phyloP scores from a whole-genome alignment of 176 grass and related monocot genomes.

The Saccharum officinarum region DNA sequence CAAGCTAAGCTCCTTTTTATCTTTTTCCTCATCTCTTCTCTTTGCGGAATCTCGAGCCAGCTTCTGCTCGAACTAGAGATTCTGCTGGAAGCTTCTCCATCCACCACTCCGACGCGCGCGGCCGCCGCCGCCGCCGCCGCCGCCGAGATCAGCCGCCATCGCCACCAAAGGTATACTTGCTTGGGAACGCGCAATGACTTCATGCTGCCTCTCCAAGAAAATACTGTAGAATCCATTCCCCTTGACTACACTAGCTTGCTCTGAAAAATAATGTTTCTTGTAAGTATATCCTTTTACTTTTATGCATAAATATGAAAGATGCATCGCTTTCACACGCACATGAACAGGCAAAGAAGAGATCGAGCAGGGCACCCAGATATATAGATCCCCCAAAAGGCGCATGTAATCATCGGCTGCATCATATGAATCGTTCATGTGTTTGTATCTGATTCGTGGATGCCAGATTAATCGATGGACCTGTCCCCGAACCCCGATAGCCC shows the following conservation, averaged over 20 bases:
- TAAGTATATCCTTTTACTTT: not conserved
- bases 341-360: not conserved
- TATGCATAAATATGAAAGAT: not conserved
- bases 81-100: conserved; percentile 3
- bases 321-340: conserved; percentile 26
- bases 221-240: conserved; percentile 4
- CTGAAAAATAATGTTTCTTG: conserved; percentile 16
- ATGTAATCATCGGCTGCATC: conserved; percentile 30
- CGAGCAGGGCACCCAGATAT: conserved; percentile 9
- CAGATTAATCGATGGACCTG: conserved; percentile 49
- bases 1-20: not conserved
- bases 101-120: not conserved
- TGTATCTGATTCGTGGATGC: not conserved
- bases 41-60: conserved; percentile 23
- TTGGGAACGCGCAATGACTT: not conserved
- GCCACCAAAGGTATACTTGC: conserved; percentile 1
- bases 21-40: not conserved
- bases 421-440: conserved; percentile 2
- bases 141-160: conserved; percentile 15
- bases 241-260: not conserved
- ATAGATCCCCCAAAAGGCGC: conserved; percentile 14
- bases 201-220: conserved; percentile 17
- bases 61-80: conserved; percentile 1
- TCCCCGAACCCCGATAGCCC: conserved; percentile 50
- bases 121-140: not conserved